Evolutionary conservation across 371 early-diverging fungal species (phyloP), one percentile per base, ranked within the genome.

Genomic region (Mortierella polycephala): DNA sequence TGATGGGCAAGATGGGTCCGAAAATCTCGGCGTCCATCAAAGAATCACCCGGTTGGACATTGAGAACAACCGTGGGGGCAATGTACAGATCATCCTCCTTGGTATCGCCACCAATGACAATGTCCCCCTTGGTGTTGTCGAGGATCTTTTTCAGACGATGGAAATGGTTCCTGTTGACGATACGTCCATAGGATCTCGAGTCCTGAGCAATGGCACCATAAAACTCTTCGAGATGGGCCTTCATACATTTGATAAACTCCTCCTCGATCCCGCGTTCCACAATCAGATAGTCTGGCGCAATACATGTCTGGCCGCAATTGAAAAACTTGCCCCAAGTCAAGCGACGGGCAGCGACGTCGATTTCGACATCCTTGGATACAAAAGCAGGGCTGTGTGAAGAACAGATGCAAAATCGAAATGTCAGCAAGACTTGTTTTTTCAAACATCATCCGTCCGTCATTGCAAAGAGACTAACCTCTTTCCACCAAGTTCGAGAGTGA

Each of bases 401-500:
- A n/a, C n/a, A n/a, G n/a, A n/a, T n/a, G n/a, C n/a, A n/a, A n/a
- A n/a, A n/a, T n/a, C n/a, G n/a, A n/a, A n/a, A n/a, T n/a, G n/a
- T n/a, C n/a, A n/a, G n/a, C n/a, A n/a, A n/a, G n/a, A n/a, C n/a
- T n/a, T n/a, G n/a, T n/a, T n/a, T n/a, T n/a, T 9, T 45, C 45
- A 45, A 45, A 45, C 45, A 45, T n/a, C n/a, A n/a, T n/a, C n/a
- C n/a, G n/a, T n/a, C n/a, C n/a, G n/a, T n/a, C n/a, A n/a, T n/a
- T n/a, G n/a, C 21, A n/a, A 16, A 57, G 44, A 18, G 50, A 44
- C 60, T 41, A 12, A 74, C 75, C 75, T 87, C 82, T 97, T 97
- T 51, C 96, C 96, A 54, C 96, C 96, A 12, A 96, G 85, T 70
- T 96, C 96, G 39, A 96, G 83, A 6, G 93, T 91, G n/a, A 93